phyloP scores from a whole-genome alignment of 495 filamentous ascomycete genomes.

The Podospora pseudopauciseta region DNA sequence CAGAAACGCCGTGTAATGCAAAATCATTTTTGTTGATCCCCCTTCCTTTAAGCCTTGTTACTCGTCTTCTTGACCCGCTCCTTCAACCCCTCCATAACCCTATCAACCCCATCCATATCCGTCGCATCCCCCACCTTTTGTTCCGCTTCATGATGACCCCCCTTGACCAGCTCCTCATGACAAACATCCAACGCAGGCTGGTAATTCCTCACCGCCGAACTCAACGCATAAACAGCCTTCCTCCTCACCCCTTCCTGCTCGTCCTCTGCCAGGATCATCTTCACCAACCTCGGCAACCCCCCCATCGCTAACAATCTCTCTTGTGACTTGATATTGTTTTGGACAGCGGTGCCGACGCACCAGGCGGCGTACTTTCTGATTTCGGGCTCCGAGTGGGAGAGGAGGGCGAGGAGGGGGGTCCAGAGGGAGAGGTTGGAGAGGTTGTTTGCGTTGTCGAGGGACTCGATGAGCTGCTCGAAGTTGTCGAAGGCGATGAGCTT shows the following conservation, averaged over 20 bases:
- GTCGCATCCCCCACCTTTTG: slow-evolving; percentile 58
- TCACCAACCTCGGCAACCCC: slow-evolving; percentile 64
- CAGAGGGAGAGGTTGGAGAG: slow-evolving; percentile 73
- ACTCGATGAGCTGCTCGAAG: slow-evolving; percentile 88
- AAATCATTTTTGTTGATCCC: not conserved
- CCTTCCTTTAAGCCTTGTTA: slow-evolving; percentile 10
- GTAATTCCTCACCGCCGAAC: slow-evolving; percentile 78
- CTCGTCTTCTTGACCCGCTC: slow-evolving; percentile 39
- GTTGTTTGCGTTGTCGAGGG: slow-evolving; percentile 94
- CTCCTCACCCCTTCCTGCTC: slow-evolving; percentile 63
- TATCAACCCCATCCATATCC: slow-evolving; percentile 83
- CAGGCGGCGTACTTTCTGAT: slow-evolving; percentile 80
- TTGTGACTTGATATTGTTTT: slow-evolving; percentile 86
- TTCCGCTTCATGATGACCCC: slow-evolving; percentile 41
- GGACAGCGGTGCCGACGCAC: slow-evolving; percentile 90
- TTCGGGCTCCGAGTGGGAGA: slow-evolving; percentile 64
- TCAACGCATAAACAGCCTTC: slow-evolving; percentile 86
- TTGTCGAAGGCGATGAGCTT: slow-evolving; percentile 91
- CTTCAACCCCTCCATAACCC: slow-evolving; percentile 63
- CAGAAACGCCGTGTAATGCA: slow-evolving; percentile 38
- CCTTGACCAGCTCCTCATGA: slow-evolving; percentile 56
- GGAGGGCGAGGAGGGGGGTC: slow-evolving; percentile 67
- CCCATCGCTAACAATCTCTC: slow-evolving; percentile 69
- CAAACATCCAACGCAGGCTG: slow-evolving; percentile 69
- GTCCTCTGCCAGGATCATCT: slow-evolving; percentile 54